Evolutionary conservation across 2,329 filamentous ascomycete species (phyloP).

Genomic region (Aspergillus niger): DNA sequence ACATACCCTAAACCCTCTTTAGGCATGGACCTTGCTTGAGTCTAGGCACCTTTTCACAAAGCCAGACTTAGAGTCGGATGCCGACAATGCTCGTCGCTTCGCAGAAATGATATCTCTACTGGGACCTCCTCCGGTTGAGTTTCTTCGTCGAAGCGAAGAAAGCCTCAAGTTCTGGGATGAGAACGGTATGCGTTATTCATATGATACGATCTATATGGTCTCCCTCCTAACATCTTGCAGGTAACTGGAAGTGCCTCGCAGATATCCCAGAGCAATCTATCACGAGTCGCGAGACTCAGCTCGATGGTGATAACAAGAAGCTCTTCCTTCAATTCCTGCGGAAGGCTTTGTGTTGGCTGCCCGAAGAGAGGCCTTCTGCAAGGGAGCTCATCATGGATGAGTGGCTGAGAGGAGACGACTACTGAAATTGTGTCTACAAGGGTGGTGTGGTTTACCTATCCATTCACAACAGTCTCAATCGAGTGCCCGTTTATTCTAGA

Average conservation of each 20-base stretch:
- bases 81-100: slow-evolving; percentile 43
- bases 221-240: slow-evolving; percentile 10
- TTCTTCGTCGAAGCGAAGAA: slow-evolving; percentile 30
- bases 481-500: too few relatives aligned
- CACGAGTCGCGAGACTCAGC: slow-evolving; percentile 21
- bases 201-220: too few relatives aligned
- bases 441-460: too few relatives aligned
- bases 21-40: too few relatives aligned
- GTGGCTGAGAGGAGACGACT: slow-evolving; percentile 19
- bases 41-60: too few relatives aligned
- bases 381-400: slow-evolving; percentile 24
- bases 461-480: too few relatives aligned
- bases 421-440: not conserved
- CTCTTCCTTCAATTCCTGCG: slow-evolving; percentile 30
- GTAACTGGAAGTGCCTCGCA: slow-evolving; percentile 27
- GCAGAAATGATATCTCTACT: slow-evolving; percentile 48
- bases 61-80: slow-evolving; percentile 32
- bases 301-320: slow-evolving; percentile 24
- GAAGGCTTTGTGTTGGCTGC: slow-evolving; percentile 33
- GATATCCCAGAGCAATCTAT: slow-evolving; percentile 26
- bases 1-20: too few relatives aligned
- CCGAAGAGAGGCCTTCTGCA: slow-evolving; percentile 27
- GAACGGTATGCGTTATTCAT: slow-evolving; percentile 24
- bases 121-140: slow-evolving; percentile 39
- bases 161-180: slow-evolving; percentile 40